Conservation (phyloP, 768 basidiomycete genomes). For the Psilocybe sp. region DNA sequence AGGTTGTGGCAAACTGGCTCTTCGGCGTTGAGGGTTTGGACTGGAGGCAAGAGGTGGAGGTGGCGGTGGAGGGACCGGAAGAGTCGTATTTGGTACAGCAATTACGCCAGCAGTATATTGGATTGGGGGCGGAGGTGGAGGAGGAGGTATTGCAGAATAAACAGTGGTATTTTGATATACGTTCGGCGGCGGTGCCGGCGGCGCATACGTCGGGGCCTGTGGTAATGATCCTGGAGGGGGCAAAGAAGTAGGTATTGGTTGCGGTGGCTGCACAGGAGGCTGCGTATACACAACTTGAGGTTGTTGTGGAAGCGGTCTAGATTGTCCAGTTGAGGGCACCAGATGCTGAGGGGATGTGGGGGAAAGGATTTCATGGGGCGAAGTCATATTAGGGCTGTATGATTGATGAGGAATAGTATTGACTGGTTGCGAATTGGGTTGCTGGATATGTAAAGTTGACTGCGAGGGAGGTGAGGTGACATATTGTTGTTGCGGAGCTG, state of each 20-base stretch:
- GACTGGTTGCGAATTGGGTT: conserved; percentile 18
- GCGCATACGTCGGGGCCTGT: conserved; percentile 23
- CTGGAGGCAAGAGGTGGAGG: conserved; percentile 20
- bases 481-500: conserved; percentile 39
- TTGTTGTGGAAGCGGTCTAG: conserved; percentile 43
- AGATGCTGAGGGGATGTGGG: conserved; percentile 18
- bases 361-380: conserved; percentile 26
- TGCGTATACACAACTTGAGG: conserved; percentile 39
- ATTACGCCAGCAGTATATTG: conserved; percentile 16
- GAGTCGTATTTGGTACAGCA: conserved; percentile 21
- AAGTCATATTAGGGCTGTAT: conserved; percentile 28
- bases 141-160: conserved; percentile 32
- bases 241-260: conserved; percentile 17
- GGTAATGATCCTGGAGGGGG: conserved; percentile 20
- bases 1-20: conserved; percentile 51
- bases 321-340: conserved; percentile 27
- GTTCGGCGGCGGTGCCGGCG: conserved; percentile 21
- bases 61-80: conserved; percentile 23
- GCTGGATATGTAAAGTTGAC: conserved; percentile 18
- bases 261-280: conserved; percentile 22
- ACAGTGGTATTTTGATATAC: conserved; percentile 21
- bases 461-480: conserved; percentile 23
- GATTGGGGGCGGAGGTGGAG: conserved; percentile 41
- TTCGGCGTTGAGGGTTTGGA: conserved; percentile 22
- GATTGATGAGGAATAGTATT: conserved; percentile 25